Base-by-base conservation (phyloP, 1,284 basidiomycete species). In the Ceratobasidium sp. region DNA sequence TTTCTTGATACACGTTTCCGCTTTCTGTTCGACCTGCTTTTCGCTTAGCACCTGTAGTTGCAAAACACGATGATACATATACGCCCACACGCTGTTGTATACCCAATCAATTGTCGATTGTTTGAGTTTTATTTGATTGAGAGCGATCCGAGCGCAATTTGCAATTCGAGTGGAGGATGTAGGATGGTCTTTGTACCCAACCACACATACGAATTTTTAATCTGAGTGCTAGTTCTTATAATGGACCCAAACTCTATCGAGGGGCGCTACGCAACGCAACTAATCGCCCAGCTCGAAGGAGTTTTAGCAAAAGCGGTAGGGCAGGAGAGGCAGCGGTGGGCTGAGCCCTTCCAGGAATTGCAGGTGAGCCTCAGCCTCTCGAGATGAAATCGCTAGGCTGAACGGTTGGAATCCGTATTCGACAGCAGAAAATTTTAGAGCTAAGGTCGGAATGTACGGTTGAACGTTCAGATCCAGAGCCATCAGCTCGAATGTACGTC, bases 51-150 rank as follows among this genome's bases (percentile, higher is more conserved):
- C 48, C 16, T 65, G 46, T 52, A 41, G 18, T 32, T 41, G 30
- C 46, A 52, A 65, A 53, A 65, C 62, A 65, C 62, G 46, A 52
- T 28, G 50, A 39, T 46, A 34, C 53, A 39, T 46, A 34, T 65
- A 36, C 46, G 30, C 46, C 48, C 30, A 52, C 48, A 52, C 21
- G 43, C 43, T 45, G n/a, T n/a, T n/a, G n/a, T 45, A 64, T 64
- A 43, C 30, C 61, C 36, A 36, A 46, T 43, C 41, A 50, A 58
- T 58, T 32, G 41, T 39, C 34, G 14, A 21, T 43, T 28, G 39
- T 60, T 45, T 61, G 26, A 23, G 14, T 41, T 6, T 12, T n/a
- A 23, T 23, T 30, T 41, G 36, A 45, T n/a, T n/a, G 16, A 43
- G 5, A 14, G 36, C 36, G 36, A 39, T 39, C 8, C 36, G 36